These are phyloP conservation scores for Pinus albicaulis DNA, from an alignment of 75 land plant species.

Conservation along the genomic window DNA sequence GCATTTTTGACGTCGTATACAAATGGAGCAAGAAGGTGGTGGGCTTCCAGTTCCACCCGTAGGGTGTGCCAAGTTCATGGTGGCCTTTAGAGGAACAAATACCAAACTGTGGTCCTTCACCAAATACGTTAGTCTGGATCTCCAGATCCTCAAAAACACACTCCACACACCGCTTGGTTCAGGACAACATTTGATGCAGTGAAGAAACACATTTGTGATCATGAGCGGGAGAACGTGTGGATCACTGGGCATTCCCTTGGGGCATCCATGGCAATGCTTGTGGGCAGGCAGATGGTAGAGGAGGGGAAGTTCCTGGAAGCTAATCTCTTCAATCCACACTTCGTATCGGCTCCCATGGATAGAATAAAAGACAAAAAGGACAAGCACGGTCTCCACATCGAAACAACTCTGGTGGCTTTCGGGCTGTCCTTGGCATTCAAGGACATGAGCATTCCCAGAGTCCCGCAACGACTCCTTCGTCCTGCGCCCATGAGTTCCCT, in stretches of 20 bases:
- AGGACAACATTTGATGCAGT: slow-evolving; percentile 31
- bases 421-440: slow-evolving; percentile 38
- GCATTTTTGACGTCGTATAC: slow-evolving; percentile 50
- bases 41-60: background rate
- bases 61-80: slow-evolving; percentile 19
- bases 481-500: slow-evolving; percentile 43
- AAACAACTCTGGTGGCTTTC: slow-evolving; percentile 42
- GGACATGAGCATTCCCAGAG: background rate
- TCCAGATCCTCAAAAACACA: slow-evolving; percentile 28
- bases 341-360: slow-evolving; percentile 55
- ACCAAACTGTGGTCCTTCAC: slow-evolving; percentile 24
- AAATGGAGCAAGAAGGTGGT: background rate
- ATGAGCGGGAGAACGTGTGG: slow-evolving; percentile 34
- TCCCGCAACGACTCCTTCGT: slow-evolving; percentile 22
- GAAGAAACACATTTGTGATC: slow-evolving; percentile 16
- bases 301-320: slow-evolving; percentile 33
- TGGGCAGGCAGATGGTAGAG: slow-evolving; percentile 44
- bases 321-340: slow-evolving; percentile 66
- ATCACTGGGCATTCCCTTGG: slow-evolving; percentile 15
- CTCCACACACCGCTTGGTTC: slow-evolving; percentile 51
- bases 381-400: slow-evolving; percentile 43
- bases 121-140: slow-evolving; percentile 32
- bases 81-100: slow-evolving; percentile 69
- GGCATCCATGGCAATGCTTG: slow-evolving; percentile 50
- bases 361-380: slow-evolving; percentile 43